phyloP scores from a whole-genome alignment of 805 yeast species.

The Starmerella bombi region DNA sequence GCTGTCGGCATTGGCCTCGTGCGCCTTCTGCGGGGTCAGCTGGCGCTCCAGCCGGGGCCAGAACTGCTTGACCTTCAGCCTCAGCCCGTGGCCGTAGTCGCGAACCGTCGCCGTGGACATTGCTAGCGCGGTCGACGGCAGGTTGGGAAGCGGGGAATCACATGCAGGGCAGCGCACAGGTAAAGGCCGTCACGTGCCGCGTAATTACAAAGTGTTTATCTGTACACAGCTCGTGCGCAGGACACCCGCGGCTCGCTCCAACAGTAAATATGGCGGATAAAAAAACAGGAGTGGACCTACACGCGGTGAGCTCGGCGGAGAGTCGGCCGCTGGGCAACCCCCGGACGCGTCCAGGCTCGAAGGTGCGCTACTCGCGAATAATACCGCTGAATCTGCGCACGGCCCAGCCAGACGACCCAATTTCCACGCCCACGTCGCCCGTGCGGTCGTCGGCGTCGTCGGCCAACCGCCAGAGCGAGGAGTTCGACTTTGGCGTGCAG shows the following conservation, averaged over 20 bases:
- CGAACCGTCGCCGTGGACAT: too few relatives aligned
- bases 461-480: not conserved
- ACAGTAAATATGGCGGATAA: too few relatives aligned
- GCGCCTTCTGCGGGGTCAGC: constrained; percentile 9
- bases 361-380: constrained; percentile 7
- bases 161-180: too few relatives aligned
- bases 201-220: too few relatives aligned
- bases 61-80: constrained; percentile 6
- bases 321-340: not conserved
- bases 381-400: constrained; percentile 7
- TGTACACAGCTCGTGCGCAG: too few relatives aligned
- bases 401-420: not conserved
- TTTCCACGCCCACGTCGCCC: not conserved
- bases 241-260: too few relatives aligned
- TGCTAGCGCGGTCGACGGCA: too few relatives aligned
- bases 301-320: too few relatives aligned
- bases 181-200: too few relatives aligned
- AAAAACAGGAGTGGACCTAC: too few relatives aligned
- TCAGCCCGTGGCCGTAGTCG: constrained; percentile 2
- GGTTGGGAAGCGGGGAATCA: too few relatives aligned
- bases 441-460: not conserved
- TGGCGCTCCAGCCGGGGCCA: constrained; percentile 16
- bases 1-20: constrained; percentile 9
- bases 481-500: not conserved
- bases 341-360: not conserved